Evolutionary conservation across 345 rosid genomes (phyloP), one percentile per base, ranked within the genome.

Genomic region (Litchi chinensis): DNA sequence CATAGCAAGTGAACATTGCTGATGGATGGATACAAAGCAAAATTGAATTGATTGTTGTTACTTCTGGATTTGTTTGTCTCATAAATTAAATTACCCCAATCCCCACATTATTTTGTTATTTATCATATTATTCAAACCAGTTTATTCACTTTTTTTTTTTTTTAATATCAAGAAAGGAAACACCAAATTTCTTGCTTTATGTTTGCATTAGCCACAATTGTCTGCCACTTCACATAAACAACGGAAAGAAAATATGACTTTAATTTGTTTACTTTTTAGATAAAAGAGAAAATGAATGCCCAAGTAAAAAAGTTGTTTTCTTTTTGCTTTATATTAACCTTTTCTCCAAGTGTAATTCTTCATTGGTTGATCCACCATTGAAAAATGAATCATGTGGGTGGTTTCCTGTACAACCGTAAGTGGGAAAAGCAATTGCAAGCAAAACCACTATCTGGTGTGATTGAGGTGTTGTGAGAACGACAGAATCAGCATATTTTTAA

Each of bases 41-140:
- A 78, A 77, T 59, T 73, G 50, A 82, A 64, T 62, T 73, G 54
- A 81, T 62, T 50, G 75, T 75, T 44, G 5, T 21, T n/a, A 22
- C 77, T 46, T 65, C 40, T 66, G 71, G 21, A 46, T 44, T 10
- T 1, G 13, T 46, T 19, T 28, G 70, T 37, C 43, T 66, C 41
- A 66, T 7, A 26, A 32, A 32, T 32, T 32, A 32, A 32, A 32
- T 32, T 32, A 32, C 37, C 26, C 8, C 16, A 28, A 32, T 18
- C 26, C 71, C 43, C 43, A 18, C 5, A 67, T 67, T 67, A 18
- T 57, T 57, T 6, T 5, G 12, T 18, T 57, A 18, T 18, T 56
- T 3, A 19, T 57, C 13, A 10, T 9, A 8, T 40, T 21, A 21
- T 43, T 44, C 46, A 19, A 21, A 32, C 37, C 3, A 32, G 37